Evolutionary conservation across 257 asterid species (phyloP).

Genomic region (Plantago elongata): DNA sequence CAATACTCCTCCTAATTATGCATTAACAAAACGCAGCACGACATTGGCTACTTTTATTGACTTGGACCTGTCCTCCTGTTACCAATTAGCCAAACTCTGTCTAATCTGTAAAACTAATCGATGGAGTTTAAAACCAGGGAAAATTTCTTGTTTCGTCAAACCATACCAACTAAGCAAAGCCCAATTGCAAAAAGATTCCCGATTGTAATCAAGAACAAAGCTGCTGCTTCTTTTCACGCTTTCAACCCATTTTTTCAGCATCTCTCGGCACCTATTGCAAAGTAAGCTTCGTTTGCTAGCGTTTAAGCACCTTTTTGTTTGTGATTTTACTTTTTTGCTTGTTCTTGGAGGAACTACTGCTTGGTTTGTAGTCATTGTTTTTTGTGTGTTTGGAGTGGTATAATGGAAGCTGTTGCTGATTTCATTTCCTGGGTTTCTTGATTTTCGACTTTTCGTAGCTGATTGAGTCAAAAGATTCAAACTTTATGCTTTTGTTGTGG

Average conservation of each 20-base stretch:
- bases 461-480: constrained; percentile 34
- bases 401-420: constrained; percentile 14
- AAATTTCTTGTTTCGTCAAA: not conserved
- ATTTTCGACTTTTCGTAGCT: constrained; percentile 20
- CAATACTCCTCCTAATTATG: too few species aligned
- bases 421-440: constrained; percentile 18
- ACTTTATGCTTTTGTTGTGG: constrained; percentile 24
- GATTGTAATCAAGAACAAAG: constrained; percentile 12
- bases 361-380: not conserved
- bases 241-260: constrained; percentile 8
- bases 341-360: not conserved
- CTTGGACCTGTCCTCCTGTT: constrained; percentile 11
- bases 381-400: constrained; percentile 1
- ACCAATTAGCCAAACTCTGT: constrained; percentile 11
- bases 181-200: constrained; percentile 12
- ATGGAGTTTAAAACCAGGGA: not conserved
- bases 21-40: too few species aligned
- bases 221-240: not conserved
- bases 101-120: not conserved
- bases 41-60: constrained; percentile 2
- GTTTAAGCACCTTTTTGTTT: constrained; percentile 3
- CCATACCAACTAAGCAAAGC: not conserved
- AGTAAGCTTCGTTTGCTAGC: constrained; percentile 6
- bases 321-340: not conserved
- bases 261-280: not conserved